phyloP scores from a whole-genome alignment of 768 basidiomycete genomes.

The Naganishia onofrii region DNA sequence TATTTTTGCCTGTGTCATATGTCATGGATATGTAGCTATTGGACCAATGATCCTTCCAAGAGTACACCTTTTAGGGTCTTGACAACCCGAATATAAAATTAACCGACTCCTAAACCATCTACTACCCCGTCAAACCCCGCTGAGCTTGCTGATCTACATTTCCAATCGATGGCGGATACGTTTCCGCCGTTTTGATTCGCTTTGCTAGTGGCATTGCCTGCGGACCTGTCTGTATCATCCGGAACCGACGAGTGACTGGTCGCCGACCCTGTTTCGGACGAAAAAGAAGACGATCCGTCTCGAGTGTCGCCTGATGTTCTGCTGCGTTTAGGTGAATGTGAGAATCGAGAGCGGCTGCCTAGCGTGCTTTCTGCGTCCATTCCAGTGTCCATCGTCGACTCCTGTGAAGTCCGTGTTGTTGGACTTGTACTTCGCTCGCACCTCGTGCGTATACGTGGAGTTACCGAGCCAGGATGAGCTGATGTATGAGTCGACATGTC shows the following conservation, averaged over 20 bases:
- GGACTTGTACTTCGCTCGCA: constrained; percentile 25
- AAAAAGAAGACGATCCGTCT: background rate
- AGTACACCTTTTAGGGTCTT: background rate
- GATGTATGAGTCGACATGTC: background rate
- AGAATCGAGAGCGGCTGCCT: background rate
- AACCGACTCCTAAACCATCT: constrained; percentile 1
- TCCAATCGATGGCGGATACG: constrained; percentile 9
- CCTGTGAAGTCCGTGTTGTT: background rate
- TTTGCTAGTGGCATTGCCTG: background rate
- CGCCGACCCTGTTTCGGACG: background rate
- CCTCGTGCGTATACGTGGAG: constrained; percentile 21
- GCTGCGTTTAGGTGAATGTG: constrained; percentile 4
- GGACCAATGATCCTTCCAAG: background rate
- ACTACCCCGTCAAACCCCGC: background rate
- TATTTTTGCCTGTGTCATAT: background rate
- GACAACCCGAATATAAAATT: background rate
- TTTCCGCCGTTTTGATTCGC: background rate
- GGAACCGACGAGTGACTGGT: background rate
- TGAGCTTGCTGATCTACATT: constrained; percentile 2
- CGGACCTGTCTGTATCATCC: background rate
- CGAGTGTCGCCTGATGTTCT: background rate
- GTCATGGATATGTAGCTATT: constrained; percentile 5
- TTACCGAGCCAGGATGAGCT: constrained; percentile 13
- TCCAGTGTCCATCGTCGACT: background rate
- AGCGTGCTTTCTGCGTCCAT: background rate